A percentile compares a stretch with the other conserved stretches of the same genome.
These are phyloP conservation scores for Thermothielavioides terrestris DNA, from an alignment of 495 filamentous ascomycete genomes.

Conservation along the genomic window DNA sequence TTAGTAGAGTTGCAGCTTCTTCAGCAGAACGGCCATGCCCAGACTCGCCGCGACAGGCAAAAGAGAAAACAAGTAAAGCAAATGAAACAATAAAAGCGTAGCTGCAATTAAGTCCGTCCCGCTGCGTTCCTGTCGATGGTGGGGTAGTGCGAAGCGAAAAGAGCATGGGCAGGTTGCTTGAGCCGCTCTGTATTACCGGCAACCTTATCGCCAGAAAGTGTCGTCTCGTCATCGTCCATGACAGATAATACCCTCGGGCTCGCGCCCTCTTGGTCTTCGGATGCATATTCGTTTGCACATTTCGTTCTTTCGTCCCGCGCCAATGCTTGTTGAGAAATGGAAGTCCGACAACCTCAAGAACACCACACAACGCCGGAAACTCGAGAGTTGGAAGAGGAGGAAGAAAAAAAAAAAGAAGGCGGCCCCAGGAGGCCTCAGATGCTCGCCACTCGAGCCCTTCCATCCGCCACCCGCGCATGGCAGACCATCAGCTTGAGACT, in stretches of 20 bases:
- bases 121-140: conserved; percentile 9
- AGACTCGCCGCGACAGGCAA: background rate
- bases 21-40: no score
- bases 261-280: conserved; percentile 12
- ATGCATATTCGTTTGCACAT: background rate
- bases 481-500: conserved; percentile 87
- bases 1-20: no score
- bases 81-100: background rate
- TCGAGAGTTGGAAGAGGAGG: background rate
- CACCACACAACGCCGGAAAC: no score
- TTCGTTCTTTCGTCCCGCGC: background rate
- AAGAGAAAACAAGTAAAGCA: background rate
- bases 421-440: conserved; percentile 22
- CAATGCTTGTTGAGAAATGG: background rate
- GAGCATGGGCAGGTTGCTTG: background rate
- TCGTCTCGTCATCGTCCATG: background rate
- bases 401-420: background rate
- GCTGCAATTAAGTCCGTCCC: background rate
- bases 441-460: conserved; percentile 33
- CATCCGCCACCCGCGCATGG: conserved; percentile 55
- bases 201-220: background rate
- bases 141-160: background rate
- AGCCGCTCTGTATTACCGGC: background rate
- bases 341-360: background rate
- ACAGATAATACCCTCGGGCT: conserved; percentile 2